Percentiles rank a stretch among this genome's conserved stretches.
phyloP scores from a whole-genome alignment of 129 eudicot genomes.

The Chrysanthemum makinoi region DNA sequence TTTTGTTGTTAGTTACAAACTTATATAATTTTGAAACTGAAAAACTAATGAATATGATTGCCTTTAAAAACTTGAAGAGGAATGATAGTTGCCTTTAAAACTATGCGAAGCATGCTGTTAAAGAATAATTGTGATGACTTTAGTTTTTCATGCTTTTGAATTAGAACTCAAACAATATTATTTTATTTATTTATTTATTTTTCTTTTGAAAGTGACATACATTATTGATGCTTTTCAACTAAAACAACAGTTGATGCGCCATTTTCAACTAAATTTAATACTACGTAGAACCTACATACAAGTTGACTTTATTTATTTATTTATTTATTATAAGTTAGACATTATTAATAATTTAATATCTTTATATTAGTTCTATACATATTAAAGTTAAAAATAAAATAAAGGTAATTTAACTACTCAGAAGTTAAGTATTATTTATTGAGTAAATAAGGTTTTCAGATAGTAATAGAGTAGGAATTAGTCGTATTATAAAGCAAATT shows the following conservation, averaged over 20 bases:
- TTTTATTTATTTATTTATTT: no score
- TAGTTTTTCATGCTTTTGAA: slow-evolving; percentile 21
- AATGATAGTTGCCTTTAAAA: not conserved
- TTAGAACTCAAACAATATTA: no score
- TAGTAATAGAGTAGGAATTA: no score
- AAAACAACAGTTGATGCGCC: slow-evolving; percentile 6
- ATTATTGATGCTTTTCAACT: no score
- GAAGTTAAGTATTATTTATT: no score
- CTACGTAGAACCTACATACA: not conserved
- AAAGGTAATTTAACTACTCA: no score
- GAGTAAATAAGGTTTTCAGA: no score
- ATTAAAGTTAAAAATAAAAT: not conserved
- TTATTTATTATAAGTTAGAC: not conserved
- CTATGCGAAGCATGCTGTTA: slow-evolving; percentile 12
- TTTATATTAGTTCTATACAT: not conserved
- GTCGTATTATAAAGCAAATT: no score
- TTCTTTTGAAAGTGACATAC: no score
- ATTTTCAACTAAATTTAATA: slow-evolving; percentile 24
- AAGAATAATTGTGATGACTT: slow-evolving; percentile 26
- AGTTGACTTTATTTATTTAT: slow-evolving; percentile 21
- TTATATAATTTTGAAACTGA: no score
- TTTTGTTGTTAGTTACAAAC: no score
- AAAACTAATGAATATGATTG: not conserved
- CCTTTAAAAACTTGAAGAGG: not conserved
- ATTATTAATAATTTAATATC: not conserved